Base-by-base conservation (phyloP, 225 moss, liverwort and hornwort species). In the Neckera pumila region DNA sequence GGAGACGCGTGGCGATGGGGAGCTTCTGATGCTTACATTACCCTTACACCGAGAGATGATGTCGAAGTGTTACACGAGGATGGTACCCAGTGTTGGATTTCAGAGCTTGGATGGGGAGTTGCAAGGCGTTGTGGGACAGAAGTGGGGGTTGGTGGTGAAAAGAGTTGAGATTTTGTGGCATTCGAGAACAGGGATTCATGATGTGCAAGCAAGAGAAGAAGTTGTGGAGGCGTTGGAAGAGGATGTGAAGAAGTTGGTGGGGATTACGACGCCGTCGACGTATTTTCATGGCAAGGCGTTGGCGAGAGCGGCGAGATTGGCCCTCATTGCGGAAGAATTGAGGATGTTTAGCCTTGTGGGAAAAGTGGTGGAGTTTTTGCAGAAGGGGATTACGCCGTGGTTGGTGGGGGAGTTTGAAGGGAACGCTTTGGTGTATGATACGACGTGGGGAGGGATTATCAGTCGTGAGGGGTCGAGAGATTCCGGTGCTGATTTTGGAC, bases 211-310 rank as follows among this genome's bases (percentile, higher is more conserved):
- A 20, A 90, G 84, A 58, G 87, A 86, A 14, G 94, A 96, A 78
- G 91, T 99, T 30, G 87, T 79, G 60, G 89, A 90, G 76, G 94
- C 96, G 20, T 91, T 97, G n/a, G 90, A 95, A 79, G 61, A 73
- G 9, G 97, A 99, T 80, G 93, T 97, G 12, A 84, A 83, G 62
- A 85, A 90, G 53, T 84, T 99, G 53, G 86, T 73, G 27, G 69
- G 92, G 25, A 95, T 99, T 86, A 21, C 83, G 34, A 95, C 92
- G 12, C 90, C 96, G 36, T 96, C 96, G 12, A 97, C 97, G 34
- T 99, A 99, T 71, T 99, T 94, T 85, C 94, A 95, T 57, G 99
- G 95, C 21, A 99, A 97, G 87, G 96, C 95, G 18, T 73, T 98
- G 57, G 98, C 98, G 22, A 92, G 98, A 34, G 98, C 96, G 34